Evolutionary conservation across 345 rosid species (phyloP), one percentile per base, ranked within the genome.

Genomic region (Aurinia saxatilis): DNA sequence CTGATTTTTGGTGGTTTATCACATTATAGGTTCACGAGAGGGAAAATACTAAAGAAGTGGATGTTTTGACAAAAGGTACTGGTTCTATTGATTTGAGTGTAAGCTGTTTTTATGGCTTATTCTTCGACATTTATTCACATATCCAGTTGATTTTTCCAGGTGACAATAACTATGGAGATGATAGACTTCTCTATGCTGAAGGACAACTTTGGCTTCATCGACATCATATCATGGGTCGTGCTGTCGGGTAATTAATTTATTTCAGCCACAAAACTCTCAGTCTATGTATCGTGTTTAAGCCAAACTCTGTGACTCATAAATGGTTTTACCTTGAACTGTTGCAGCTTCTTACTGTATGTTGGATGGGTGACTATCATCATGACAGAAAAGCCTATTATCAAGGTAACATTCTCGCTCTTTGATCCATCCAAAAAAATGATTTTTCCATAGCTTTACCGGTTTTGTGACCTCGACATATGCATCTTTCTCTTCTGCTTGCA

Each of bases 301-400:
- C 15, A 6, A 63, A 49, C 38, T 44, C 39, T 46, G 14, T n/a
- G 2, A 39, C 56, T 58, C 31, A 54, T 15, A 33, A 47, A 1
- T 5, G 19, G 8, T 46, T 5, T 50, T 10, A 33, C 54, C 14
- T 56, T 61, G 8, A 40, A 19, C 8, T 70, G 12, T 58, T 70
- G 71, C 72, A 91, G 98, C 67, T 89, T 87, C 75, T 69, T 89
- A 66, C 96, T 95, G 35, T 85, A 87, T 55, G 95, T 84, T 19
- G 98, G 96, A 42, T 92, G 96, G 96, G 91, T 85, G 50, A 92
- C 98, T n/a, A 92, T 92, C 31, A 75, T 92, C 47, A 92, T 92
- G n/a, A n/a, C n/a, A n/a, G n/a, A n/a, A n/a, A n/a, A n/a, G n/a
- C n/a, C n/a, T n/a, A n/a, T n/a, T n/a, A 77, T 92, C 67, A 87